Conservation (phyloP, 495 filamentous ascomycete genomes). For the Annulohypoxylon moriforme region DNA sequence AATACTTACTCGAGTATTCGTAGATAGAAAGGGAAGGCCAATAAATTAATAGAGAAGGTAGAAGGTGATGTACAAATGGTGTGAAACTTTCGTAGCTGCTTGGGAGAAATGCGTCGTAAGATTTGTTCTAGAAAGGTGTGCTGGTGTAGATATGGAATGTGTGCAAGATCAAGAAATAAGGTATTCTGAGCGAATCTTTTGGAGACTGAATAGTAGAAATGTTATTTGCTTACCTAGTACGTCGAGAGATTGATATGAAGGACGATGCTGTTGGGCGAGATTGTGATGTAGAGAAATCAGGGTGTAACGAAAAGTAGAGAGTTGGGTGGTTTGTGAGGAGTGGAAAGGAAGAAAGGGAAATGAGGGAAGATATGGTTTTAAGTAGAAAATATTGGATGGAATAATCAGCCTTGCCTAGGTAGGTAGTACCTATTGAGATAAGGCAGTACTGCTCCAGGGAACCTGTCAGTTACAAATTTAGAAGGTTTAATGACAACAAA, state of each 20-base stretch:
- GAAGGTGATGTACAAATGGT: neutral
- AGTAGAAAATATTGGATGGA: neutral
- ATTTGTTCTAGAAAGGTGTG: too few species aligned
- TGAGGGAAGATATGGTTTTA: neutral
- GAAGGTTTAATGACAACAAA: too few species aligned
- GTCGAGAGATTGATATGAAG: neutral
- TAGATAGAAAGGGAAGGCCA: too few species aligned
- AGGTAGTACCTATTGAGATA: too few species aligned
- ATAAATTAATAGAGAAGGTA: neutral
- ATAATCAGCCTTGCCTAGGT: neutral
- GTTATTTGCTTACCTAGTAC: constrained; percentile 1
- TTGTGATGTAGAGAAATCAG: neutral
- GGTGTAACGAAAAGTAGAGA: neutral
- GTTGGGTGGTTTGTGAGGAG: neutral
- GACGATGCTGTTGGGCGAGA: neutral
- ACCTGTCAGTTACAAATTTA: too few species aligned
- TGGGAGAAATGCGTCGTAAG: too few species aligned
- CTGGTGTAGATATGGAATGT: too few species aligned
- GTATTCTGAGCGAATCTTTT: neutral
- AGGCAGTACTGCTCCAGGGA: neutral
- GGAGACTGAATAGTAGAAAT: neutral
- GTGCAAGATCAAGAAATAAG: neutral
- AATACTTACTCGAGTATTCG: too few species aligned
- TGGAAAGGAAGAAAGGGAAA: neutral
- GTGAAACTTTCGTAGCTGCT: too few species aligned